Conservation (phyloP, 2,329 filamentous ascomycete species). For the Colletotrichum lupini region DNA sequence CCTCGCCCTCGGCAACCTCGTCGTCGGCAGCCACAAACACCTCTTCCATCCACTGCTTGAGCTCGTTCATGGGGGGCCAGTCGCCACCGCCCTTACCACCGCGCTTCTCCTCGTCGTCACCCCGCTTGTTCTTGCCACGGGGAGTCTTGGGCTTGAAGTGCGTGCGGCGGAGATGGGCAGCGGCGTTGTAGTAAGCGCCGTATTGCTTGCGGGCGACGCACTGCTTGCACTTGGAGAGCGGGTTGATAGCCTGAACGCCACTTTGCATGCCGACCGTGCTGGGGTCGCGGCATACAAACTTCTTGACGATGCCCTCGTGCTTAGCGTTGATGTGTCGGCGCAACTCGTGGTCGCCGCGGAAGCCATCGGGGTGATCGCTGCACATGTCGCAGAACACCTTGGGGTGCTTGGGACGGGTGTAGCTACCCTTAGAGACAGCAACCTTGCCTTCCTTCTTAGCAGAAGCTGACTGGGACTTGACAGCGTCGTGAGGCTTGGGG, state of each 20-base stretch:
- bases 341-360: constrained; percentile 87
- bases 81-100: constrained; percentile 66
- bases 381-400: constrained; percentile 80
- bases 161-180: constrained; percentile 86
- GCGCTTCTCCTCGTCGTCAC: constrained; percentile 58
- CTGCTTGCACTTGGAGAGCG: constrained; percentile 85
- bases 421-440: constrained; percentile 53
- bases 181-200: constrained; percentile 93
- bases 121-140: constrained; percentile 54
- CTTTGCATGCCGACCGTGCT: constrained; percentile 49
- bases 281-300: constrained; percentile 70
- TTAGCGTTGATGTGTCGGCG: constrained; percentile 73
- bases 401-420: constrained; percentile 73
- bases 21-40: constrained; percentile 55
- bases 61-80: constrained; percentile 65
- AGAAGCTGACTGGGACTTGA: constrained; percentile 38
- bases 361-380: constrained; percentile 78
- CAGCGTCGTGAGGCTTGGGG: constrained; percentile 55
- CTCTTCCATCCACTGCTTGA: constrained; percentile 71
- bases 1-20: constrained; percentile 39
- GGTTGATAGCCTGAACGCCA: constrained; percentile 65
- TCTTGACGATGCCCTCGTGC: constrained; percentile 68
- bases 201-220: constrained; percentile 84
- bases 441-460: constrained; percentile 56
- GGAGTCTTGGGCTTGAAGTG: constrained; percentile 80